phyloP scores from a whole-genome alignment of 2,329 filamentous ascomycete species.

The Ophiostoma sp. region DNA sequence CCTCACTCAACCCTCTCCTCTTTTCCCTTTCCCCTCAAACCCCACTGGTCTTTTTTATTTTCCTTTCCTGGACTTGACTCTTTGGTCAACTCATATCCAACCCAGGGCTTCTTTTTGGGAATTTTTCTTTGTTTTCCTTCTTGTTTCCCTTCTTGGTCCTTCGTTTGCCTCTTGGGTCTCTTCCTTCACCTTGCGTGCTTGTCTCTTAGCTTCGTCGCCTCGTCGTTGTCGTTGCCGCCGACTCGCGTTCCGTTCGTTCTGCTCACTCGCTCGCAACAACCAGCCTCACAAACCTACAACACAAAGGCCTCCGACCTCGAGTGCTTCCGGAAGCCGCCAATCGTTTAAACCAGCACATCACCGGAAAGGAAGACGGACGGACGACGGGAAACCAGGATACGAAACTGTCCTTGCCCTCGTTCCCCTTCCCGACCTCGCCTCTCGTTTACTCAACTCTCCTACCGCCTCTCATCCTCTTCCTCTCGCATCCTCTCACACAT shows the following conservation, averaged over 20 bases:
- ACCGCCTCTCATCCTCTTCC: neutral
- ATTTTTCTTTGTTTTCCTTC: neutral
- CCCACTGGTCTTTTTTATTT: conserved; percentile 10
- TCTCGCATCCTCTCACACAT: neutral
- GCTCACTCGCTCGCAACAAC: conserved; percentile 14
- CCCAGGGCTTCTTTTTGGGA: neutral
- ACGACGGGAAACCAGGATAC: neutral
- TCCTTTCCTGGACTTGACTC: neutral
- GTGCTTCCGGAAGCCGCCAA: neutral
- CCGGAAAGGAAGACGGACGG: neutral
- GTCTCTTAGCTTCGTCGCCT: conserved; percentile 7
- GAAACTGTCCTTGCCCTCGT: neutral
- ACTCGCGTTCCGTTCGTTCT: conserved; percentile 17
- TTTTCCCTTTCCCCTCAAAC: conserved; percentile 12
- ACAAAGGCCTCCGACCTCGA: conserved; percentile 26
- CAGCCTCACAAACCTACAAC: neutral
- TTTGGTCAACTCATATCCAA: neutral
- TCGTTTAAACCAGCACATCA: neutral
- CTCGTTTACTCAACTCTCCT: neutral
- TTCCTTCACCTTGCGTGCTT: neutral
- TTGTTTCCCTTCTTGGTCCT: conserved; percentile 15
- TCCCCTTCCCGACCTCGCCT: neutral
- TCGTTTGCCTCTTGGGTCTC: conserved; percentile 10
- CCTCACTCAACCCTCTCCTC: neutral
- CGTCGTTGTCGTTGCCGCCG: neutral